Evolutionary conservation across 257 asterid species (phyloP), one percentile per base, ranked within the genome.

Genomic region (Capsicum baccatum): DNA sequence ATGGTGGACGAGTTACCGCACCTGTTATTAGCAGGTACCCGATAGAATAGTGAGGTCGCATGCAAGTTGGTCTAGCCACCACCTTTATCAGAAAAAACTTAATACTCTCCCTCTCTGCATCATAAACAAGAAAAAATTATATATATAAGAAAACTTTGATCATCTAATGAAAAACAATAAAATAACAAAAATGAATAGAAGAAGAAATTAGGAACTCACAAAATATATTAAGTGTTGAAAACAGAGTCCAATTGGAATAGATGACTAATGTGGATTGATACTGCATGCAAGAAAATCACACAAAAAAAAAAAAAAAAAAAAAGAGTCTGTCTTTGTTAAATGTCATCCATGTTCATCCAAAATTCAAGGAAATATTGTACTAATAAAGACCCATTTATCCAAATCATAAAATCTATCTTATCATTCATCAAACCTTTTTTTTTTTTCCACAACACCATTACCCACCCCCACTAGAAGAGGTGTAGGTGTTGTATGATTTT

Each of bases 361-460:
- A 66, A 35, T 12, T 66, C 14, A 66, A 66, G 48, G 33, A 66
- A 33, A 66, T 9, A 66, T 35, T 66, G n/a, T 12, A 39, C 44
- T 39, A 66, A 6, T 66, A 66, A 66, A 35, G 10, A 66, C 19
- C 48, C 70, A 47, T 66, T 33, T 66, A 64, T 16, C 73, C 47
- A 66, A 66, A 66, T 35, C 48, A 66, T 12, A 33, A 66, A 66
- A 3, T 37, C 21, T 37, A 67, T 0, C 13, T 14, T 37, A 37
- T 66, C 73, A 33, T 66, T 66, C 73, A 33, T 69, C 47, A 76
- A 76, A 52, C 19, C 26, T 19, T 26, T 26, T 26, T 26, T 39
- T 62, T 4, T 63, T 66, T 66, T 76, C 26, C 63, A 74, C 81
- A 50, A 74, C 26, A 52, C 48, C 62, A 74, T 70, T 70, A 71